Base-by-base conservation (phyloP, 116 monocot genomes). In the Posidonia oceanica region DNA sequence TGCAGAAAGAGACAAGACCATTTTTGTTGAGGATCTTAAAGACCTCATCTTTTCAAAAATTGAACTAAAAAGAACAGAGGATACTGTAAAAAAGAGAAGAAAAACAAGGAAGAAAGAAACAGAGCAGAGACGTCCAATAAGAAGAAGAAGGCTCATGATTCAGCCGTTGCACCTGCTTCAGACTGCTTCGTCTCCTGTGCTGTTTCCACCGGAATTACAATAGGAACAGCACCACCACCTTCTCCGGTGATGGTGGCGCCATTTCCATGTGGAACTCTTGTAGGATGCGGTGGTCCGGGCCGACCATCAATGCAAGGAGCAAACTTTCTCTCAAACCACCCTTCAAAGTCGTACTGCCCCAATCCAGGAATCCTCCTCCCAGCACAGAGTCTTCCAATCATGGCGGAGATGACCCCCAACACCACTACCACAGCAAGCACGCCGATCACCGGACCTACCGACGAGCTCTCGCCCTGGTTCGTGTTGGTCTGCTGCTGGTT, bases 301-400 rank as follows among this genome's bases (percentile, higher is more conserved):
- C 66, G 39, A 3, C 76, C 83, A 54, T 74, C 80, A 71, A 81
- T 74, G 74, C 81, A 79, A 37, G 87, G 80, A 44, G 70, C 69
- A 71, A 78, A 83, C 74, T 79, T 87, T 36, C 71, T 73, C 75
- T 79, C 84, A 76, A 88, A 74, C 87, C 84, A 84, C 0, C 70
- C 76, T 61, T 82, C 76, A 57, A 83, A 36, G 20, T 84, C 77
- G 74, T 74, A 84, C 42, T 67, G 70, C 11, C 88, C 77, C 72
- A 63, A 58, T 37, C 88, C 82, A 18, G 72, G 77, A 17, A 88
- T 61, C n/a, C 80, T 63, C 17, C 82, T 54, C 29, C 84, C 84
- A 70, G 77, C 62, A 78, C 84, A 87, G 16, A 87, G 79, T 64
- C 84, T 73, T 11, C 87, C 87, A 17, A 87, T 66, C 55, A 84